Evolutionary conservation across 352 stramenopile genomes (phyloP).

Genomic region (Globisporangium canariense): DNA sequence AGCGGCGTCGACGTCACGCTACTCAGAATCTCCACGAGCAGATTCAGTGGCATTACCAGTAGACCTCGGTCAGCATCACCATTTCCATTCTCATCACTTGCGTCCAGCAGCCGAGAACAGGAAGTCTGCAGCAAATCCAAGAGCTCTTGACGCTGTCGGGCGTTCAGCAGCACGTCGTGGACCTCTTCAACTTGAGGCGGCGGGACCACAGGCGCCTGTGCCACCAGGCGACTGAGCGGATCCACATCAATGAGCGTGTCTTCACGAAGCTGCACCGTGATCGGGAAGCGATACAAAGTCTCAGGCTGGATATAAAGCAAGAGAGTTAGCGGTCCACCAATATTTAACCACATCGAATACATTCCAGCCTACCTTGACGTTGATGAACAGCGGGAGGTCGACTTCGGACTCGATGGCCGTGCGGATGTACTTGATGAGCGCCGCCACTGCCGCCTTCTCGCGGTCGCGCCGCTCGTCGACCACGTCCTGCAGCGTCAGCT

Average conservation of each 20-base stretch:
- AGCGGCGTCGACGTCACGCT: conserved; percentile 27
- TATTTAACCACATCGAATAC: neutral
- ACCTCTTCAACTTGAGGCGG: conserved; percentile 40
- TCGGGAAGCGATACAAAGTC: conserved; percentile 49
- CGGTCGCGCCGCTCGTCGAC: conserved; percentile 37
- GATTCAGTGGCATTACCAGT: conserved; percentile 21
- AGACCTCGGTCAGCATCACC: neutral
- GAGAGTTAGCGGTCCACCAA: neutral
- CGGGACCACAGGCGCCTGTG: conserved; percentile 23
- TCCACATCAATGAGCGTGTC: conserved; percentile 54
- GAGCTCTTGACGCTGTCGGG: conserved; percentile 33
- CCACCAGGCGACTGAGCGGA: conserved; percentile 31
- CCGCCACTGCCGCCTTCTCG: conserved; percentile 45
- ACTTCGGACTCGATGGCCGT: conserved; percentile 52
- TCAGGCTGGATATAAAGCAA: conserved; percentile 29
- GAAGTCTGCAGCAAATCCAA: conserved; percentile 14
- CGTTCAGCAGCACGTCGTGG: conserved; percentile 45
- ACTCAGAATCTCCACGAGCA: conserved; percentile 33
- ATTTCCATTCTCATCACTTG: conserved; percentile 16
- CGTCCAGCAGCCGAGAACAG: neutral
- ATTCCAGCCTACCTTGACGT: conserved; percentile 42
- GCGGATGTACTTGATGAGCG: conserved; percentile 49
- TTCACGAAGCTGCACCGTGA: conserved; percentile 47
- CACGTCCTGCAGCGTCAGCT: conserved; percentile 41
- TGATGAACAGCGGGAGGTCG: conserved; percentile 55